Percentiles rank a stretch among this genome's conserved stretches.
phyloP scores from a whole-genome alignment of 139 green algal genomes.

The Closterium sp. region DNA sequence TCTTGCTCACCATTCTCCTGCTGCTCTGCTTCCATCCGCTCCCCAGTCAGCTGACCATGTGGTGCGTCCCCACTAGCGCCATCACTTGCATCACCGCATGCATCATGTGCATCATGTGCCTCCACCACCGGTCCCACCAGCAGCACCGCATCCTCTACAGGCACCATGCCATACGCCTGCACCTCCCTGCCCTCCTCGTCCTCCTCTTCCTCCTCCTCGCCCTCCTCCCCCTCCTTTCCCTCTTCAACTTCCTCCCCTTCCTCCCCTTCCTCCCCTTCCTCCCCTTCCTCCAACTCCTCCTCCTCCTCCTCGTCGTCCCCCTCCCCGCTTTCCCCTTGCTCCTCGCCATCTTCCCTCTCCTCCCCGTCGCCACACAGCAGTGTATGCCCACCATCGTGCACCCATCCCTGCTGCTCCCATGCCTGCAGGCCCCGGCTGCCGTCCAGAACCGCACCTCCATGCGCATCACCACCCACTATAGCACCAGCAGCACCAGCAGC shows the following conservation, averaged over 20 bases:
- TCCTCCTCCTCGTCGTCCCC: not conserved
- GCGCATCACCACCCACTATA: not conserved
- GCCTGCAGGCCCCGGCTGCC: not conserved
- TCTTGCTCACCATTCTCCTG: too few relatives aligned
- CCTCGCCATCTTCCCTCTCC: not conserved
- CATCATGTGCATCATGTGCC: not conserved
- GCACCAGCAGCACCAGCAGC: too few relatives aligned
- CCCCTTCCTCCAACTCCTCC: not conserved
- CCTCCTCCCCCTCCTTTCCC: not conserved
- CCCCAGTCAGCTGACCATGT: too few relatives aligned
- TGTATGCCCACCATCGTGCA: not conserved
- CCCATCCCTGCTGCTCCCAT: not conserved
- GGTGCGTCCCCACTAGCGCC: too few relatives aligned
- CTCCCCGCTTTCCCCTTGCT: not conserved
- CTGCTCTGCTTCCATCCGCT: too few relatives aligned
- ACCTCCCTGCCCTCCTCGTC: not conserved
- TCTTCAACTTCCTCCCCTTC: not conserved
- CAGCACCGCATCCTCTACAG: not conserved
- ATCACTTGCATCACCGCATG: too few relatives aligned
- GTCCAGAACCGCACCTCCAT: not conserved
- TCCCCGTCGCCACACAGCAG: not conserved
- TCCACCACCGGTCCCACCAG: not conserved
- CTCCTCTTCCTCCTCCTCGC: not conserved
- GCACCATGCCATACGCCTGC: not conserved
- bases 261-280: not conserved